phyloP scores from a whole-genome alignment of 371 early-diverging fungal genomes.

The Apophysomyces variabilis region DNA sequence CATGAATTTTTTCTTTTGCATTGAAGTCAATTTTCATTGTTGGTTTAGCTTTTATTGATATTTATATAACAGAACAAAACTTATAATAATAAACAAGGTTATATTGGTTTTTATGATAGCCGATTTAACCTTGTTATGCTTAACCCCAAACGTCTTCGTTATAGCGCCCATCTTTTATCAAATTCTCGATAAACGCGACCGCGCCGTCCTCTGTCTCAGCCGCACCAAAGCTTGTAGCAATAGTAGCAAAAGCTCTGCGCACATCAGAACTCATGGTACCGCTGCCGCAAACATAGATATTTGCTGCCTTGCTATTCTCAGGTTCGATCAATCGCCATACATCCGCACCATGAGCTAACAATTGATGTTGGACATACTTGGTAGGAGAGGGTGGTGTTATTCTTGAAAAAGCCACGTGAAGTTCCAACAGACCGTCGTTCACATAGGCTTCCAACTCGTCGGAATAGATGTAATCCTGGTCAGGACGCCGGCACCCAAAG shows the following conservation, averaged over 20 bases:
- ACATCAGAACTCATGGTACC: slow-evolving; percentile 55
- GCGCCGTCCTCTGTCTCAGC: slow-evolving; percentile 39
- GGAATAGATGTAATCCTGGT: slow-evolving; percentile 76
- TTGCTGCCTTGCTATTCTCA: slow-evolving; percentile 28
- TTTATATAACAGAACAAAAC: too few species aligned
- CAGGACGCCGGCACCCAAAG: slow-evolving; percentile 79
- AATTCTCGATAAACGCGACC: slow-evolving; percentile 25
- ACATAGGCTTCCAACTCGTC: slow-evolving; percentile 65
- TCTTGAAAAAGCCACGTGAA: slow-evolving; percentile 78
- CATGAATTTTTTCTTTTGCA: too few species aligned
- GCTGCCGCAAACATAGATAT: slow-evolving; percentile 49
- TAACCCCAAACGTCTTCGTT: slow-evolving; percentile 62
- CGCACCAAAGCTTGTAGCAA: slow-evolving; percentile 44
- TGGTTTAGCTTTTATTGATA: too few species aligned
- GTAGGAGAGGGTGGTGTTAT: slow-evolving; percentile 23
- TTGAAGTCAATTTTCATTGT: too few species aligned
- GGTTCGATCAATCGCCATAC: slow-evolving; percentile 34
- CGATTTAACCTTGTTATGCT: background rate
- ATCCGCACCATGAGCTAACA: slow-evolving; percentile 39
- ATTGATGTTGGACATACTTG: slow-evolving; percentile 51
- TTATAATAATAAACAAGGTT: too few species aligned
- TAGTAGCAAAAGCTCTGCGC: slow-evolving; percentile 38
- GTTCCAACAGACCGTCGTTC: slow-evolving; percentile 50
- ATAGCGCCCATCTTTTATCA: slow-evolving; percentile 41
- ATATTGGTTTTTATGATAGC: too few species aligned